phyloP scores from a whole-genome alignment of 306 rosid species.

The Prunus mongolica region DNA sequence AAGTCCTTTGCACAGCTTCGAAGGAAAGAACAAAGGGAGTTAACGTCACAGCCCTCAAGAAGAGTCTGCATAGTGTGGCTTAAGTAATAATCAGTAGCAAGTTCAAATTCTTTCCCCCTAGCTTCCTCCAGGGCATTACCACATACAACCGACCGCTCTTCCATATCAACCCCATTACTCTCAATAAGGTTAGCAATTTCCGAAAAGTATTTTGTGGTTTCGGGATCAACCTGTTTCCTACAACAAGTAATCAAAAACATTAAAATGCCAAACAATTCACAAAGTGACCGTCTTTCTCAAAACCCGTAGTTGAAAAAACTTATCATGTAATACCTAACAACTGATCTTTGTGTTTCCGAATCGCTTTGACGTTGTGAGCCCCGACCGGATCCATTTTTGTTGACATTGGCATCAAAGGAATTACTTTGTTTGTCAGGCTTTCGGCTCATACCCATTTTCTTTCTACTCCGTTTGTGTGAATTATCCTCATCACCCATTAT shows the following conservation, averaged over 20 bases:
- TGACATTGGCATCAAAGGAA: constrained; percentile 25
- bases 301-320: not conserved
- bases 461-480: constrained; percentile 20
- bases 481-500: constrained; percentile 46
- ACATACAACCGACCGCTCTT: constrained; percentile 71
- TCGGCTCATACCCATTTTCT: constrained; percentile 39
- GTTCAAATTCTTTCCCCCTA: constrained; percentile 72
- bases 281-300: not conserved
- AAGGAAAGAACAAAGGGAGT: constrained; percentile 64
- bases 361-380: constrained; percentile 14
- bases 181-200: constrained; percentile 76
- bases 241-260: constrained; percentile 20
- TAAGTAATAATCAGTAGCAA: constrained; percentile 82
- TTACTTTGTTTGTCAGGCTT: constrained; percentile 32
- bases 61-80: constrained; percentile 86
- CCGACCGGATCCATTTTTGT: constrained; percentile 20
- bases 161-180: constrained; percentile 52
- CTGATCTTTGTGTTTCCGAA: constrained; percentile 27
- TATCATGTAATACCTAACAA: constrained; percentile 45
- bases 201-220: constrained; percentile 58
- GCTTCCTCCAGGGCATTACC: constrained; percentile 82
- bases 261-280: not conserved
- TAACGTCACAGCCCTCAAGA: constrained; percentile 57
- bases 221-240: constrained; percentile 89
- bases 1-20: constrained; percentile 50